Evolutionary conservation across 768 basidiomycete genomes (phyloP), one percentile per base, ranked within the genome.

Genomic region (Mycena galericulata): DNA sequence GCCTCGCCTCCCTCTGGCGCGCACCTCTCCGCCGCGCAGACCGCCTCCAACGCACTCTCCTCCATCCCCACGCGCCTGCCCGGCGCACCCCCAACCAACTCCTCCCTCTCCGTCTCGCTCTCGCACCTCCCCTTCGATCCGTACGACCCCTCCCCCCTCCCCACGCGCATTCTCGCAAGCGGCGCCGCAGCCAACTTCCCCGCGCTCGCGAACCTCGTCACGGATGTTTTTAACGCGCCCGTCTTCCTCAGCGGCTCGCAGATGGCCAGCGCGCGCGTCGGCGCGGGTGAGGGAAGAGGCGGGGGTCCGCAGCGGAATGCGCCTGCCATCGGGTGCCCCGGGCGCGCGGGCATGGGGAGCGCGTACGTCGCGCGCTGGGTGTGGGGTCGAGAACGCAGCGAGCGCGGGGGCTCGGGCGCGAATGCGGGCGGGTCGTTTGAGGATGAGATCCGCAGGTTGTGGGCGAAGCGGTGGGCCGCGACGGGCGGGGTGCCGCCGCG

Each of bases 101-200:
- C 74, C 73, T 22, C 69, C 72, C 24, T 68, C 75, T 30, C 82
- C 83, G 45, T 88, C 83, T 62, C 63, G 69, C 84, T 91, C 36
- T 92, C n/a, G n/a, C n/a, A 92, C 0, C 80, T 94, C 5, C 71
- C 90, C 0, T 95, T 95, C 75, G 93, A 95, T 72, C 92, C 93
- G 0, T 95, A 95, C 77, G 92, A 94, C 75, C 82, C 84, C 51
- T 80, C 84, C 0, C 84, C 88, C 0, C 84, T 95, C 1, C 95
- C 95, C 0, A 75, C 83, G 0, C 84, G 93, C 41, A 77, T 95
- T 27, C 76, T 96, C 45, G 87, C 91, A 1, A 90, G 90, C 0
- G 95, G 95, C 1, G 92, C 93, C 0, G 93, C 93, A 0, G 90
- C 92, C 2, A 94, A 93, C 78, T 96, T 95, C 79, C 94, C 94